Conservation (phyloP, 2,329 filamentous ascomycete species). For the Dactylellina drechsleri region DNA sequence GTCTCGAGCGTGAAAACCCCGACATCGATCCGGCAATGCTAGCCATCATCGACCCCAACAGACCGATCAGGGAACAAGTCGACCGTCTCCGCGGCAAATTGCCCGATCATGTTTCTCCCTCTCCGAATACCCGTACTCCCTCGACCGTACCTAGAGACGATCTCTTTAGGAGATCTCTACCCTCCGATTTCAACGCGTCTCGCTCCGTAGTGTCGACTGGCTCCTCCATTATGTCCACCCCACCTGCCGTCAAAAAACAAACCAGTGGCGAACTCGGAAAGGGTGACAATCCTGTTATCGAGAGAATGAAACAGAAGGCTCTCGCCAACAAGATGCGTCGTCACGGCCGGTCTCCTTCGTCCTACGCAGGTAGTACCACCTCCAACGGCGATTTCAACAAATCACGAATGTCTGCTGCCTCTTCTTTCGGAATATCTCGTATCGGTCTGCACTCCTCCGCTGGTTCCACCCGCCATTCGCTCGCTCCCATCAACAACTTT, state of each 20-base stretch:
- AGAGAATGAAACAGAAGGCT: constrained; percentile 43
- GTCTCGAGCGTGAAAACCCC: constrained; percentile 45
- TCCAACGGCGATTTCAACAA: constrained; percentile 26
- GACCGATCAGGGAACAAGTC: constrained; percentile 42
- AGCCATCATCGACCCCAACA: constrained; percentile 40
- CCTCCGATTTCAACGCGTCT: constrained; percentile 32
- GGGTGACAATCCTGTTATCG: constrained; percentile 34
- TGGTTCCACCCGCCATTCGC: constrained; percentile 35
- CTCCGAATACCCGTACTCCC: not conserved
- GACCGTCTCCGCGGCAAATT: constrained; percentile 26
- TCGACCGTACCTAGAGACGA: not conserved
- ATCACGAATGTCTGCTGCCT: constrained; percentile 40
- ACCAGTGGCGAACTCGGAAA: constrained; percentile 49
- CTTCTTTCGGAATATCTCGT: constrained; percentile 47
- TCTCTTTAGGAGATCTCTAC: constrained; percentile 25
- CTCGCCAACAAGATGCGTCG: constrained; percentile 31
- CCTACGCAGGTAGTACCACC: constrained; percentile 31
- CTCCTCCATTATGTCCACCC: constrained; percentile 22
- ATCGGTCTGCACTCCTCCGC: constrained; percentile 50
- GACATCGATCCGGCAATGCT: constrained; percentile 43
- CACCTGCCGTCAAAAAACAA: constrained; percentile 8
- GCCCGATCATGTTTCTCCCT: constrained; percentile 1
- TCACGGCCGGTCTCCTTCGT: constrained; percentile 29
- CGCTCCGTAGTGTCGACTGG: constrained; percentile 31
- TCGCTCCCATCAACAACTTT: constrained; percentile 24